Conservation (phyloP, 768 basidiomycete species). For the Gymnopilus dilepis region DNA sequence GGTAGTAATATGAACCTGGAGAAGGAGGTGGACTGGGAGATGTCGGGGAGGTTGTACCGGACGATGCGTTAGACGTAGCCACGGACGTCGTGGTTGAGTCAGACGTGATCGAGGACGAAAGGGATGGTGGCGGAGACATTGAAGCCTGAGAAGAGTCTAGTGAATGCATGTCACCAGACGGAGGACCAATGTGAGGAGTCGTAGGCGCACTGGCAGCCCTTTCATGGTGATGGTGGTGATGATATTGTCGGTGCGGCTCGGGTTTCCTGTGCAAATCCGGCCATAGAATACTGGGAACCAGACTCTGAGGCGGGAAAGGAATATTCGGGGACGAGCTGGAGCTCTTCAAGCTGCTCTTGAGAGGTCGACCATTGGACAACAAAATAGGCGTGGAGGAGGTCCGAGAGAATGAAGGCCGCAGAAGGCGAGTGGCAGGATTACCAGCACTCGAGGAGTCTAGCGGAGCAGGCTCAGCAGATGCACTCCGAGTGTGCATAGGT, state of each 20-base stretch:
- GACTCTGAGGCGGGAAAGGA: constrained; percentile 37
- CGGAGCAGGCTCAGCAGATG: constrained; percentile 26
- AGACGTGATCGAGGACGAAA: constrained; percentile 40
- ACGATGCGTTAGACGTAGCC: constrained; percentile 20
- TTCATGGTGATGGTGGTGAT: constrained; percentile 20
- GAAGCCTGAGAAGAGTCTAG: not conserved
- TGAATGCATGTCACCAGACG: not conserved
- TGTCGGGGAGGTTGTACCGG: constrained; percentile 33
- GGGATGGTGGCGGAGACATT: constrained; percentile 32
- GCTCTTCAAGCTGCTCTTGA: constrained; percentile 84
- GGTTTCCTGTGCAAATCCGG: constrained; percentile 23
- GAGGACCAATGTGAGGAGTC: not conserved
- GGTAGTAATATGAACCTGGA: constrained; percentile 46
- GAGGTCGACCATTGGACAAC: constrained; percentile 74
- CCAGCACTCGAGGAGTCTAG: constrained; percentile 34
- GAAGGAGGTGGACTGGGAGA: constrained; percentile 31
- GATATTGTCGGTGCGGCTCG: not conserved
- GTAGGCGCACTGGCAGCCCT: constrained; percentile 16
- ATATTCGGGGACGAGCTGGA: constrained; percentile 57
- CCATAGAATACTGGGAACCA: constrained; percentile 34
- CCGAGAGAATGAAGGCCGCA: constrained; percentile 41
- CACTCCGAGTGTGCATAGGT: not conserved
- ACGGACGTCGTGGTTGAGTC: constrained; percentile 61
- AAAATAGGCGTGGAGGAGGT: constrained; percentile 51
- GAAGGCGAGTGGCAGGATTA: constrained; percentile 20